Evolutionary conservation across 202 grass and related monocot species (phyloP).

Genomic region (Zoysia matrella): DNA sequence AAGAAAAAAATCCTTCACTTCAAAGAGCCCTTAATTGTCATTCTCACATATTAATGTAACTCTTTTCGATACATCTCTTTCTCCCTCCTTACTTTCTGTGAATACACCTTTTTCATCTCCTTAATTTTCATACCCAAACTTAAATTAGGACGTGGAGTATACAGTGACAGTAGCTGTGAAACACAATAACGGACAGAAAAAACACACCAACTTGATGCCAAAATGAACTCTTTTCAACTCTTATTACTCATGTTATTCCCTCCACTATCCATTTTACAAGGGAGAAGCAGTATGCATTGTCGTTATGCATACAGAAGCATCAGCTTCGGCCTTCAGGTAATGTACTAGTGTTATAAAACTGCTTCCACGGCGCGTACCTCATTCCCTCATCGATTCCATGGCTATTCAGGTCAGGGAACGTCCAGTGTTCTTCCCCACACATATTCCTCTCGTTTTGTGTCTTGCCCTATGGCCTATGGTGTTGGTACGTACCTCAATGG

Average conservation of each 20-base stretch:
- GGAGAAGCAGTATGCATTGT: conserved; percentile 46
- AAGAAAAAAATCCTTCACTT: no score
- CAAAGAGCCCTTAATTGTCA: no score
- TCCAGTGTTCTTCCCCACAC: not conserved
- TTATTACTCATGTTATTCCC: conserved; percentile 30
- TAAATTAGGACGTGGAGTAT: no score
- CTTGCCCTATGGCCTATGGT: conserved; percentile 30
- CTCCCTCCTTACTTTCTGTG: no score
- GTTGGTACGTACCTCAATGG: conserved; percentile 37
- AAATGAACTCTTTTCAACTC: not conserved
- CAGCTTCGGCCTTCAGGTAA: conserved; percentile 32
- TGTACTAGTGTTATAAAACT: conserved; percentile 28
- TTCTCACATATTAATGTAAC: no score
- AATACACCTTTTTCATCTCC: no score
- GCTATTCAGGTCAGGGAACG: conserved; percentile 57
- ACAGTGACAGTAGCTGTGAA: not conserved
- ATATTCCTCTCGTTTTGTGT: conserved; percentile 27
- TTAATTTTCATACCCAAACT: no score
- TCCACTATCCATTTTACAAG: conserved; percentile 41
- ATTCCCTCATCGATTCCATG: conserved; percentile 30
- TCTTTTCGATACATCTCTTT: no score
- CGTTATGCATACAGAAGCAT: conserved; percentile 50
- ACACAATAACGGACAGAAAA: not conserved
- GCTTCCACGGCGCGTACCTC: conserved; percentile 3
- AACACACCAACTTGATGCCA: conserved; percentile 9